Evolutionary conservation across 495 filamentous ascomycete genomes (phyloP), one percentile per base, ranked within the genome.

Genomic region (Aspergillus diversus): DNA sequence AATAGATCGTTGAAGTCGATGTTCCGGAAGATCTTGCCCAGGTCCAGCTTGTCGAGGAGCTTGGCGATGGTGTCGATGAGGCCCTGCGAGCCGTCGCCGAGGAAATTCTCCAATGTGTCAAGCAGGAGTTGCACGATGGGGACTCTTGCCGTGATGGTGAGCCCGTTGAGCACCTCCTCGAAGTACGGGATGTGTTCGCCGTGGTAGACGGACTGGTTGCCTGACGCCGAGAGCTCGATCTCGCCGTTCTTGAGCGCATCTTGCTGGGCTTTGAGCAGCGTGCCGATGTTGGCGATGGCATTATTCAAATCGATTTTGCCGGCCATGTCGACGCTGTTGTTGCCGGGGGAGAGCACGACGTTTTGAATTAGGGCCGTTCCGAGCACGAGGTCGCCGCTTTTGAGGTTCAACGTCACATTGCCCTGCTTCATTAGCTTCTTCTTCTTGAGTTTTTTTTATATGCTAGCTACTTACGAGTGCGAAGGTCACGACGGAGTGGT

Each of bases 401-500:
- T 68, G 34, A 82, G 58, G 56, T 82, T 76, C 11, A 83, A 66
- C 0, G 80, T 77, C 16, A 81, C 69, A 63, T 81, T 78, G n/a
- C 80, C 81, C 62, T 74, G 33, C 6, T 54, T 0, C 33, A 21
- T 51, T 16, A 33, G 15, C 31, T 49, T n/a, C n/a, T n/a, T n/a
- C n/a, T n/a, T n/a, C n/a, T n/a, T n/a, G n/a, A n/a, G n/a, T n/a
- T n/a, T n/a, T n/a, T n/a, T n/a, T n/a, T n/a, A n/a, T n/a, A n/a
- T n/a, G n/a, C n/a, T n/a, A n/a, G n/a, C n/a, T n/a, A n/a, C 60
- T 21, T 70, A 73, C 73, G 48, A 84, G 64, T 0, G 75, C 77
- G 32, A 84, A 77, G 2, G 78, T 79, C 33, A 83, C 63, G 7
- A 79, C 71, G 21, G 77, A 80, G 43, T 74, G 73, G 60, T 84